Evolutionary conservation across 495 filamentous ascomycete genomes (phyloP), one percentile per base, ranked within the genome.

Genomic region (Hypoxylon lienhwacheense): DNA sequence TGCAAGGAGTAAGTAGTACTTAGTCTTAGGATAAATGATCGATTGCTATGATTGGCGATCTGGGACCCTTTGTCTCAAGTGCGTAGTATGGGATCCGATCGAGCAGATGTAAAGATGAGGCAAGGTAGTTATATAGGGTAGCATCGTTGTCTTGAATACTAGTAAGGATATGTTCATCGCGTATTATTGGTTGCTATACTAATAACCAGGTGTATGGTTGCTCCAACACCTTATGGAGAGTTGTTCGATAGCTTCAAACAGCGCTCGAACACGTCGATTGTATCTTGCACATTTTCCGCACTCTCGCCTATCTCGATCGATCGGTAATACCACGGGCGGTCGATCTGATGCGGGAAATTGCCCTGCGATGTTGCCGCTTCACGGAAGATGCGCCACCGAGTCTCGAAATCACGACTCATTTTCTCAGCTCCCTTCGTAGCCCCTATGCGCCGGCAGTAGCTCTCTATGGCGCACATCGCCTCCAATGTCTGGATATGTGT

Each of bases 241-340:
- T 40, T 20, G 25, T 42, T 47, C 4, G 53, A 32, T 7, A 64
- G 28, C 12, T 54, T 45, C 47, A 47, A 46, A 22, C 49, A 45
- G 14, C 41, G 53, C 14, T 65, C 51, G 11, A 66, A 50, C 28
- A 66, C 15, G 24, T 57, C 44, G 26, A 66, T 48, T 10, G 56
- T 56, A 16, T 63, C 45, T 29, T 63, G 47, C 7, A 66, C 61
- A 5, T 53, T 31, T 29, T 15, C 29, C 25, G 54, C 40, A 16
- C 63, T 51, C 50, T 66, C 63, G 16, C 43, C 48, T 2, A 66
- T 24, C 43, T 66, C 63, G 12, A 66, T 50, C 5, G 51, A 63
- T 14, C 63, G 59, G 16, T 63, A 55, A 33, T 59, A 58, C 63
- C 63, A 66, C 7, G 63, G 63, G 12, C 63, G 54, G 20, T 66